phyloP scores from a whole-genome alignment of 202 grass and related monocot genomes.

The Sporobolus alterniflorus region DNA sequence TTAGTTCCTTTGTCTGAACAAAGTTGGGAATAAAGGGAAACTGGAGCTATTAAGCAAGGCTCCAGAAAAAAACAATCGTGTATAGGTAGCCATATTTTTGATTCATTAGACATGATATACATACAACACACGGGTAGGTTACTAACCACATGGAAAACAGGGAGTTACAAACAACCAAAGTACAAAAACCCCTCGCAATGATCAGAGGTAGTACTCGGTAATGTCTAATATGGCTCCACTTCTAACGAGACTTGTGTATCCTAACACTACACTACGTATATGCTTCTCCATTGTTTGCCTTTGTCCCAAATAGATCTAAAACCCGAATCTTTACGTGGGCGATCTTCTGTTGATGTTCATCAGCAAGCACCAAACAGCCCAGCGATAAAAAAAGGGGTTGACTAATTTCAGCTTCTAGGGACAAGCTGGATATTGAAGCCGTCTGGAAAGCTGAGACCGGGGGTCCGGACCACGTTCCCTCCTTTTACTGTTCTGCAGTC shows the following conservation, averaged over 20 bases:
- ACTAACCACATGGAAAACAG: conserved; percentile 66
- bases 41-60: conserved; percentile 5
- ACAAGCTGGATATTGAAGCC: conserved; percentile 77
- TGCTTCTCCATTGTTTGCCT: conserved; percentile 8
- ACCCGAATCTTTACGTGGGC: conserved; percentile 27
- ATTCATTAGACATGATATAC: conserved; percentile 39
- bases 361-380: not conserved
- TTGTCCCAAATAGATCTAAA: conserved; percentile 21
- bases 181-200: conserved; percentile 45
- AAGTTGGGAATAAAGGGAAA: no score
- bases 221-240: conserved; percentile 19
- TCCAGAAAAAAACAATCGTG: conserved; percentile 11
- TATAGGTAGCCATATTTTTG: not conserved
- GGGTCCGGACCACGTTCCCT: conserved; percentile 83
- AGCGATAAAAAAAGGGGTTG: not conserved
- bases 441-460: conserved; percentile 77
- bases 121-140: conserved; percentile 55
- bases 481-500: conserved; percentile 75
- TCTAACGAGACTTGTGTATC: conserved; percentile 27
- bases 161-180: conserved; percentile 38
- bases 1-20: not conserved
- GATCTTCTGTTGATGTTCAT: conserved; percentile 29
- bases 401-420: conserved; percentile 48
- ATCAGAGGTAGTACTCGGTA: conserved; percentile 37
- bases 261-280: conserved; percentile 39